These are phyloP conservation scores for Ceratocystis destructans DNA, from an alignment of 2,329 filamentous ascomycete species.

Conservation along the genomic window DNA sequence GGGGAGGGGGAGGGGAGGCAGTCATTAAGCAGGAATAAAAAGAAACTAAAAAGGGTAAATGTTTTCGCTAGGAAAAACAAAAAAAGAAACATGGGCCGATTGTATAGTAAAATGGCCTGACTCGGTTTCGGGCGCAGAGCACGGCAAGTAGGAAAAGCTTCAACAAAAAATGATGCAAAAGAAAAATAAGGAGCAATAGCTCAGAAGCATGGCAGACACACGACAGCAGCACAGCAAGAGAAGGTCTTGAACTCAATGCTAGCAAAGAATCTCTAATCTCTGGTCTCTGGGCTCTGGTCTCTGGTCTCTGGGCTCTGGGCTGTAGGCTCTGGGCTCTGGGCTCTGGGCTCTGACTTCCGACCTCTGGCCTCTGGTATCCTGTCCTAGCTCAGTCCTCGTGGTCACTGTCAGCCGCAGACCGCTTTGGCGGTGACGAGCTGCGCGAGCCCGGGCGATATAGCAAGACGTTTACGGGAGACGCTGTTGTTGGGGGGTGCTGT, in stretches of 20 bases:
- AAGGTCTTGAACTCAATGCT: neutral
- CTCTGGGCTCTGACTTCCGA: neutral
- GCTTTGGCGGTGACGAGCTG: conserved; percentile 27
- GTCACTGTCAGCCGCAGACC: conserved; percentile 15
- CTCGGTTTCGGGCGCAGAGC: neutral
- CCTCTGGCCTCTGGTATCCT: neutral
- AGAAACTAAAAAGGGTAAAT: conserved; percentile 7
- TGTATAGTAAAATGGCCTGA: neutral
- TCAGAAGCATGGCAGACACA: neutral
- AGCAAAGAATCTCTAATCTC: too few relatives aligned
- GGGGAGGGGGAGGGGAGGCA: too few relatives aligned
- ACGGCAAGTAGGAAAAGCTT: neutral
- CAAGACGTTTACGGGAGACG: neutral
- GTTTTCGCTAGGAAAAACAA: neutral
- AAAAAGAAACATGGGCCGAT: conserved; percentile 4
- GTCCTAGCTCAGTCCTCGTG: conserved; percentile 21
- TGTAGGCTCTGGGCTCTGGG: too few relatives aligned
- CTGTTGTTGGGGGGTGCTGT: conserved; percentile 4
- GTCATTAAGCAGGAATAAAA: conserved; percentile 8
- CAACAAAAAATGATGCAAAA: neutral
- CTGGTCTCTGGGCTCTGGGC: too few relatives aligned
- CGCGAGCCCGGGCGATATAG: conserved; percentile 21
- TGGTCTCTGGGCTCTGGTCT: too few relatives aligned
- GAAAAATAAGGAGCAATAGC: neutral
- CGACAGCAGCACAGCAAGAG: neutral